phyloP scores from a whole-genome alignment of 2,329 filamentous ascomycete species.

The Fusarium verrucosum region DNA sequence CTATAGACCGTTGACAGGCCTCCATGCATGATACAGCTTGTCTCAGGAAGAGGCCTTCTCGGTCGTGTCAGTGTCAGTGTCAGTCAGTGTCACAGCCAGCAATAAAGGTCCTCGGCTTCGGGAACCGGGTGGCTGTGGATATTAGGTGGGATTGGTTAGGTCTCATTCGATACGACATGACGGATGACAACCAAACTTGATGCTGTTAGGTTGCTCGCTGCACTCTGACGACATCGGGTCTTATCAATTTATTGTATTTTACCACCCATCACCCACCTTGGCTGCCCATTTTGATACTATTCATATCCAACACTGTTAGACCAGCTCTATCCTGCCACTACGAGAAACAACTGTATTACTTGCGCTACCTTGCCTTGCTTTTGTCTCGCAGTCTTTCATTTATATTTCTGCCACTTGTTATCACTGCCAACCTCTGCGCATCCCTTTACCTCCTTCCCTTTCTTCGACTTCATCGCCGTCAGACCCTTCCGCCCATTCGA shows the following conservation, averaged over 20 bases:
- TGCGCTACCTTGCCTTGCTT: slow-evolving; percentile 4
- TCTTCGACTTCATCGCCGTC: neutral
- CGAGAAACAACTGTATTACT: neutral
- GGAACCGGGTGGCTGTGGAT: slow-evolving; percentile 23
- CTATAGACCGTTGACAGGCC: slow-evolving; percentile 33
- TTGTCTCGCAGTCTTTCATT: neutral
- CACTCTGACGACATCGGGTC: slow-evolving; percentile 31
- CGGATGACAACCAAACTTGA: slow-evolving; percentile 24
- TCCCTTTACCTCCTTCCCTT: slow-evolving; percentile 12
- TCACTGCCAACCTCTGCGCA: slow-evolving; percentile 19
- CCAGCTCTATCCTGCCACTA: neutral
- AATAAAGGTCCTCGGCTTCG: slow-evolving; percentile 25
- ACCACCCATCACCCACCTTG: slow-evolving; percentile 10
- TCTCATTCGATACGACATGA: slow-evolving; percentile 18
- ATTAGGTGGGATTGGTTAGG: slow-evolving; percentile 29
- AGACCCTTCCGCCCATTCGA: slow-evolving; percentile 20
- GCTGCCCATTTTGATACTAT: slow-evolving; percentile 7
- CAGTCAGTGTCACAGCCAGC: neutral
- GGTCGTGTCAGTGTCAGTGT: slow-evolving; percentile 18
- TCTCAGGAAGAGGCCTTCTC: slow-evolving; percentile 22
- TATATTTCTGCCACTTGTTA: slow-evolving; percentile 18
- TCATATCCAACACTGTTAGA: slow-evolving; percentile 4
- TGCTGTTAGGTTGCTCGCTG: slow-evolving; percentile 23
- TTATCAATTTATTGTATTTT: slow-evolving; percentile 11
- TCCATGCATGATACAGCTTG: slow-evolving; percentile 16